Evolutionary conservation across 768 basidiomycete genomes (phyloP), one percentile per base, ranked within the genome.

Genomic region (Obba rivulosa): DNA sequence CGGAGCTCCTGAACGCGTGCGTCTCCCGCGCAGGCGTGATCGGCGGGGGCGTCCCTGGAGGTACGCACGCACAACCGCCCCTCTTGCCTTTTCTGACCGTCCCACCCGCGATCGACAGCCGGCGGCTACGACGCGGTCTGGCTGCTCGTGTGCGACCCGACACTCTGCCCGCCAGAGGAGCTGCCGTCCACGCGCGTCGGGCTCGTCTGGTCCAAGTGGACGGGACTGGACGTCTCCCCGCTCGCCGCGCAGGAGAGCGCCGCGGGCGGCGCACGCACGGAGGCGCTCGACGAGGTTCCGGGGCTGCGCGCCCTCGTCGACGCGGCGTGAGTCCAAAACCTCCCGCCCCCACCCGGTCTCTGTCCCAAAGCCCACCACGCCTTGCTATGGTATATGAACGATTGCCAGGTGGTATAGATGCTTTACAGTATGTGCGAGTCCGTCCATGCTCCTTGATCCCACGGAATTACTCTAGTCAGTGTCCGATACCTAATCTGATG

Each of bases 51-150:
- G 96, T 98, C 4, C 96, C 96, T 5, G 96, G 96, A 36, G 94
- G 94, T 93, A 60, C 57, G 86, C 64, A 8, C 47, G n/a, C n/a
- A n/a, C n/a, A n/a, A n/a, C 10, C 25, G 34, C 18, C 25, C 46
- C 34, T 14, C 34, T 17, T 36, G 18, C 10, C 23, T 36, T 23
- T 45, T 9, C 17, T 28, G 46, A 54, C 37, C 54, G 8, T 38
- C 9, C 28, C 44, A 35, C 45, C 22, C 38, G 8, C 11, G 21
- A 21, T 18, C 41, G 20, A 46, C 55, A 97, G 96, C 96, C 45
- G 96, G 96, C 9, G 96, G 96, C 2, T 98, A 89, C 65, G 96
- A 99, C 62, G 96, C 96, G 7, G 79, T 98, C 50, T 98, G 93
- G 92, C 71, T 99, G 4, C 78, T 99, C 14, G 79, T 93, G 16